Conservation (phyloP, 225 moss, liverwort and hornwort species). For the Antitrichia curtipendula region DNA sequence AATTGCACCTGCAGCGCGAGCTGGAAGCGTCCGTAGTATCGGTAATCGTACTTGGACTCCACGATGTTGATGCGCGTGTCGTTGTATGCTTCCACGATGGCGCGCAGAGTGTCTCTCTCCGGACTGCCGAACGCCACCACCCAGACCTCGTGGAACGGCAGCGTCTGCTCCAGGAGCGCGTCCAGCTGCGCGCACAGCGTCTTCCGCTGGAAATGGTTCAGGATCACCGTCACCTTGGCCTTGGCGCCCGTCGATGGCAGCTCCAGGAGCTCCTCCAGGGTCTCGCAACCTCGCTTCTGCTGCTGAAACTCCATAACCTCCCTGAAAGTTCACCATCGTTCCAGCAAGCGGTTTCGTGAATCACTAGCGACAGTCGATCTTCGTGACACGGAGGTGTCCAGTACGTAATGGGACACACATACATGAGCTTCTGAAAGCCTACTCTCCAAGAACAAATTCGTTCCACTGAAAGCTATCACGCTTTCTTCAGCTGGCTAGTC, state of each 20-base stretch:
- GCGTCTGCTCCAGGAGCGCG: slow-evolving; percentile 53
- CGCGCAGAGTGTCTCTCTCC: slow-evolving; percentile 32
- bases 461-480: neutral
- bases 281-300: slow-evolving; percentile 64
- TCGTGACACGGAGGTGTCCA: neutral
- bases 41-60: slow-evolving; percentile 67
- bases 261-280: slow-evolving; percentile 60
- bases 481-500: too few species aligned
- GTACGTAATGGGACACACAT: neutral
- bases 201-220: slow-evolving; percentile 75
- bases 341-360: neutral
- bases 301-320: slow-evolving; percentile 70
- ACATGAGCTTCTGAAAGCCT: neutral
- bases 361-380: neutral
- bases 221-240: slow-evolving; percentile 68
- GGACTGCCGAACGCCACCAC: slow-evolving; percentile 86
- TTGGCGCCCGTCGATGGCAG: slow-evolving; percentile 31
- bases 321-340: neutral
- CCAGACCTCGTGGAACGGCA: slow-evolving; percentile 83
- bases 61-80: slow-evolving; percentile 60
- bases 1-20: slow-evolving; percentile 60
- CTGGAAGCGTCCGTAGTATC: slow-evolving; percentile 89
- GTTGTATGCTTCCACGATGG: slow-evolving; percentile 66
- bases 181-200: slow-evolving; percentile 81
- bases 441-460: neutral